phyloP scores from a whole-genome alignment of 169 alveolate species.

The Eimeria necatrix region DNA sequence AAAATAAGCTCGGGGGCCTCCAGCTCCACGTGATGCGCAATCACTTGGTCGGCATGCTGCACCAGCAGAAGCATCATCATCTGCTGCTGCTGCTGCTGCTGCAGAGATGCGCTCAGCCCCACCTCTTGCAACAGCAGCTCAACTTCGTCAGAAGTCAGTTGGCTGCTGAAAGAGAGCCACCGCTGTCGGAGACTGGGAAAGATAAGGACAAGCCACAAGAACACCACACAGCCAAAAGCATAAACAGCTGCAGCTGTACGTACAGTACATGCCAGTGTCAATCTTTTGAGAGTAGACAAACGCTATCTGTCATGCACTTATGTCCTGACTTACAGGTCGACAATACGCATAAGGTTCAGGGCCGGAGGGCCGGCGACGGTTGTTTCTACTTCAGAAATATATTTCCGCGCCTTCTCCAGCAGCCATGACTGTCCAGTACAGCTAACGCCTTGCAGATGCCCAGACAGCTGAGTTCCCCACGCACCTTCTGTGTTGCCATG shows the following conservation, averaged over 20 bases:
- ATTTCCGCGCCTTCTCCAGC: constrained; percentile 24
- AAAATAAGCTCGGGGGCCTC: background rate
- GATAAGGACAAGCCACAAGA: background rate
- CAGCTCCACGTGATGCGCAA: background rate
- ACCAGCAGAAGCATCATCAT: background rate
- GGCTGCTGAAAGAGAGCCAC: constrained; percentile 41
- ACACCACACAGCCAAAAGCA: background rate
- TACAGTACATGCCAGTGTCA: background rate
- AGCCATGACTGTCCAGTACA: constrained; percentile 28
- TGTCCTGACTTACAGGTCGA: background rate
- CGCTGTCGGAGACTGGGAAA: constrained; percentile 5
- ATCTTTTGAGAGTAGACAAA: background rate
- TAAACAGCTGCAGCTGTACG: background rate
- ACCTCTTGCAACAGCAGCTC: background rate
- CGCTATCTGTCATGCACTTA: background rate
- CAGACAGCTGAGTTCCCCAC: constrained; percentile 6
- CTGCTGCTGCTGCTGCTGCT: constrained; percentile 11
- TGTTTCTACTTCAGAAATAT: background rate
- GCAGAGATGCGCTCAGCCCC: background rate
- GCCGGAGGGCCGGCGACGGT: background rate
- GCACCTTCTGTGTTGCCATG: background rate
- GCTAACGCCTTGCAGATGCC: background rate
- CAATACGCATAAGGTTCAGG: background rate
- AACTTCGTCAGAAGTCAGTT: background rate
- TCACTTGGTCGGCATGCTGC: constrained; percentile 26